Evolutionary conservation across 768 basidiomycete species (phyloP).

Genomic region (Rhizopogon vulgaris): DNA sequence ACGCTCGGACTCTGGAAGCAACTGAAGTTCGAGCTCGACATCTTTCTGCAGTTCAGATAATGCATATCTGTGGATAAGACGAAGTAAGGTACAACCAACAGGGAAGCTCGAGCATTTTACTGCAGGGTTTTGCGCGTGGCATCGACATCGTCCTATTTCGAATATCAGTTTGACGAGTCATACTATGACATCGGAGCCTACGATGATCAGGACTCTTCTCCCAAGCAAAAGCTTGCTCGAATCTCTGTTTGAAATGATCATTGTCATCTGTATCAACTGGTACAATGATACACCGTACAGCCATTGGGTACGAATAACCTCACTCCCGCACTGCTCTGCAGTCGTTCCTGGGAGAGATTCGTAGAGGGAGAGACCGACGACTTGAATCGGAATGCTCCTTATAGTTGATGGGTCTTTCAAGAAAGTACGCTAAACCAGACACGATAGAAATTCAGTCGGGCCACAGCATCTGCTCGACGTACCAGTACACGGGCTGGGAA

Average conservation of each 20-base stretch:
- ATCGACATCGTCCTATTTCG: conserved; percentile 73
- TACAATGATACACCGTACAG: conserved; percentile 46
- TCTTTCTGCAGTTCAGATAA: conserved; percentile 86
- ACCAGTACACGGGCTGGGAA: conserved; percentile 93
- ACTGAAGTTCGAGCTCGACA: conserved; percentile 63
- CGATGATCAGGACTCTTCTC: conserved; percentile 75
- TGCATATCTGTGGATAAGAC: conserved; percentile 60
- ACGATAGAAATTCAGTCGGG: background rate
- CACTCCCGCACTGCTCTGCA: conserved; percentile 66
- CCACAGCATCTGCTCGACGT: conserved; percentile 7
- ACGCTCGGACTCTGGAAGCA: conserved; percentile 68
- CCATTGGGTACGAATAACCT: conserved; percentile 97
- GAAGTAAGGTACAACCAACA: conserved; percentile 1
- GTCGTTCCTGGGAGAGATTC: conserved; percentile 79
- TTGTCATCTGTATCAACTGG: background rate
- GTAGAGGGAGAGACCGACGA: conserved; percentile 94
- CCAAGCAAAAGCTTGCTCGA: conserved; percentile 70
- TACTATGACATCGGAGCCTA: conserved; percentile 31
- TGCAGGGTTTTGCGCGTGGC: conserved; percentile 85
- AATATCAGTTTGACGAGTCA: conserved; percentile 7
- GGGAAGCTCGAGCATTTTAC: conserved; percentile 36
- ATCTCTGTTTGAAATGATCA: conserved; percentile 34
- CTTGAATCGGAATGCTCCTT: conserved; percentile 86
- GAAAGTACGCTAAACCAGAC: conserved; percentile 63
- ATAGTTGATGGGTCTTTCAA: conserved; percentile 66